Evolutionary conservation across 768 basidiomycete genomes (phyloP).

Genomic region (Lactarius indigo): DNA sequence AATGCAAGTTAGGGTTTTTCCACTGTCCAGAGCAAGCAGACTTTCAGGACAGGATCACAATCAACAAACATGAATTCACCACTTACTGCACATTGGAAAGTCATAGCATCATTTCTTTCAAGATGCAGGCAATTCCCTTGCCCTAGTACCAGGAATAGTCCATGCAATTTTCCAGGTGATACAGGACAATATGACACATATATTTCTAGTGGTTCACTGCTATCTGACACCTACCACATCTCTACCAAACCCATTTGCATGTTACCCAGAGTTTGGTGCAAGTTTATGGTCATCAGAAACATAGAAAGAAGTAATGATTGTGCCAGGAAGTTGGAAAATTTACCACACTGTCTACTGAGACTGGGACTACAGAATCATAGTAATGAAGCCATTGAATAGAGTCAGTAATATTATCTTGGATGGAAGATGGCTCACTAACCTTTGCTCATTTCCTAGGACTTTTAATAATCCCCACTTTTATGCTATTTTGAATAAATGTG

Average conservation of each 20-base stretch:
- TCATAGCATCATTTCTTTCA: constrained; percentile 2
- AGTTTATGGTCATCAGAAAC: not conserved
- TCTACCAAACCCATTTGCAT: not conserved
- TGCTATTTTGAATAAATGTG: too few species aligned
- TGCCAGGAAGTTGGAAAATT: not conserved
- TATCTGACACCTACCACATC: not conserved
- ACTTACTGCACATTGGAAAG: not conserved
- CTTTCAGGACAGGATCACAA: not conserved
- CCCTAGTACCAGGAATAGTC: not conserved
- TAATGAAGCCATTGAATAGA: constrained; percentile 3
- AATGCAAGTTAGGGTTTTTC: not conserved
- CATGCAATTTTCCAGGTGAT: not conserved
- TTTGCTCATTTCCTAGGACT: too few species aligned
- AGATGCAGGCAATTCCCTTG: not conserved
- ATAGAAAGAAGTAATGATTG: not conserved
- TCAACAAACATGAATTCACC: not conserved
- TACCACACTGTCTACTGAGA: not conserved
- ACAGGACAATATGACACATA: not conserved
- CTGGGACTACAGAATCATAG: not conserved
- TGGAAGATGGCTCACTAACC: too few species aligned
- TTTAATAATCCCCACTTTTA: too few species aligned
- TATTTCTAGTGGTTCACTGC: not conserved
- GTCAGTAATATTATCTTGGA: not conserved
- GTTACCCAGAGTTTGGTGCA: constrained; percentile 5
- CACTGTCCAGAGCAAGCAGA: not conserved